These are phyloP conservation scores for Camelina hispida DNA, from an alignment of 345 rosid genomes.

Conservation along the genomic window DNA sequence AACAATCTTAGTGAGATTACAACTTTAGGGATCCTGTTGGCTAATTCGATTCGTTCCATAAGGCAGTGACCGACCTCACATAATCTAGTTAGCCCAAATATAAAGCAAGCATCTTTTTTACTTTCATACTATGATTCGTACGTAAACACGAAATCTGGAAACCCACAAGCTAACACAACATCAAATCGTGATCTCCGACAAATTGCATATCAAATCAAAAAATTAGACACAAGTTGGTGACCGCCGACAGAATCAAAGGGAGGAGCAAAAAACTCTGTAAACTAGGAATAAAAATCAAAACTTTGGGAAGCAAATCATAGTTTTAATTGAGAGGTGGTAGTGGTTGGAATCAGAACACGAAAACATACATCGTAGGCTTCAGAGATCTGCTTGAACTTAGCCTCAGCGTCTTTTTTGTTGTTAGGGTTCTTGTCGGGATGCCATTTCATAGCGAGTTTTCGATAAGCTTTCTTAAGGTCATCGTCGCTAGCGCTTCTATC, in stretches of 20 bases:
- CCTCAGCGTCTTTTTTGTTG: conserved; percentile 70
- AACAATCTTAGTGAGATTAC: neutral
- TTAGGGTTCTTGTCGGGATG: conserved; percentile 51
- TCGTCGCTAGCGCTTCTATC: conserved; percentile 61
- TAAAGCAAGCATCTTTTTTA: conserved; percentile 19
- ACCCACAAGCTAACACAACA: conserved; percentile 9
- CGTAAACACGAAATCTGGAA: conserved; percentile 8
- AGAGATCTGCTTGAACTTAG: conserved; percentile 74
- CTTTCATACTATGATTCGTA: neutral
- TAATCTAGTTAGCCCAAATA: neutral
- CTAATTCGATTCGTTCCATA: no score
- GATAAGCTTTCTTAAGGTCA: conserved; percentile 69
- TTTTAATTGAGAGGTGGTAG: neutral
- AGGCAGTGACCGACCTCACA: no score
- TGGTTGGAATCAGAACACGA: neutral
- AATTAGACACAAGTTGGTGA: conserved; percentile 1
- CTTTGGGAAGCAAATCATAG: conserved; percentile 2
- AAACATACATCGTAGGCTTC: conserved; percentile 66
- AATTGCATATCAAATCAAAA: neutral
- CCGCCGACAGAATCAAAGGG: conserved; percentile 20
- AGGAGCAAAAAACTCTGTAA: neutral
- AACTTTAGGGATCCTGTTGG: no score
- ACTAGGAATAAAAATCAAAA: conserved; percentile 14
- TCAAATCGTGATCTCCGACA: conserved; percentile 25
- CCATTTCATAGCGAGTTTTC: conserved; percentile 56